phyloP scores from a whole-genome alignment of 2,329 filamentous ascomycete species.

The Bertia moriformis region DNA sequence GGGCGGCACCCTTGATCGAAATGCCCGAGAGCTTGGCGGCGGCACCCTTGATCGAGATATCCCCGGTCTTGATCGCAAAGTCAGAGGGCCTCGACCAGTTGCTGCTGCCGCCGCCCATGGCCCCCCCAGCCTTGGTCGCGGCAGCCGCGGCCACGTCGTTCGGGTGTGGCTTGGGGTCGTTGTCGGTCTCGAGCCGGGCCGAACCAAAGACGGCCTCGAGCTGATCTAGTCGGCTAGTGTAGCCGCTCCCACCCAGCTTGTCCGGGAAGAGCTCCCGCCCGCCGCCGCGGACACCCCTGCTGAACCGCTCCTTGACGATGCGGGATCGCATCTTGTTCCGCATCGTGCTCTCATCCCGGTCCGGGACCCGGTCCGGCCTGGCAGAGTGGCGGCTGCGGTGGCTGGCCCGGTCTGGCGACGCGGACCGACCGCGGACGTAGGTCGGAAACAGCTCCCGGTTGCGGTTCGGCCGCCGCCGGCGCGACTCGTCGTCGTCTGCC shows the following conservation, averaged over 20 bases:
- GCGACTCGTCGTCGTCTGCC: slow-evolving; percentile 13
- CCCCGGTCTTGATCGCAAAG: too few species aligned
- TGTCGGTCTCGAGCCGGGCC: background rate
- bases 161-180: background rate
- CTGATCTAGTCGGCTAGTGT: slow-evolving; percentile 3
- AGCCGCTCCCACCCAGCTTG: slow-evolving; percentile 16
- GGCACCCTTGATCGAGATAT: slow-evolving; percentile 38
- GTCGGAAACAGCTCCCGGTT: slow-evolving; percentile 10
- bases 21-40: slow-evolving; percentile 37
- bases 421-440: slow-evolving; percentile 28
- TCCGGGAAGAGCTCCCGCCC: slow-evolving; percentile 3
- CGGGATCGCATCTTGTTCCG: slow-evolving; percentile 17
- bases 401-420: slow-evolving; percentile 24
- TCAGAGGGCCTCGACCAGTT: too few species aligned
- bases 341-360: slow-evolving; percentile 24
- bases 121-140: too few species aligned
- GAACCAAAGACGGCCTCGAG: background rate
- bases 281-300: slow-evolving; percentile 2
- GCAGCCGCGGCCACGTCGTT: background rate
- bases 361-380: slow-evolving; percentile 15
- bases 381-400: slow-evolving; percentile 14
- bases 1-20: slow-evolving; percentile 51
- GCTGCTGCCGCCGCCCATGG: too few species aligned
- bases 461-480: slow-evolving; percentile 13
- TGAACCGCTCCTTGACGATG: slow-evolving; percentile 14